These are phyloP conservation scores for Saprolegnia parasitica DNA, from an alignment of 352 stramenopile genomes.

Conservation along the genomic window DNA sequence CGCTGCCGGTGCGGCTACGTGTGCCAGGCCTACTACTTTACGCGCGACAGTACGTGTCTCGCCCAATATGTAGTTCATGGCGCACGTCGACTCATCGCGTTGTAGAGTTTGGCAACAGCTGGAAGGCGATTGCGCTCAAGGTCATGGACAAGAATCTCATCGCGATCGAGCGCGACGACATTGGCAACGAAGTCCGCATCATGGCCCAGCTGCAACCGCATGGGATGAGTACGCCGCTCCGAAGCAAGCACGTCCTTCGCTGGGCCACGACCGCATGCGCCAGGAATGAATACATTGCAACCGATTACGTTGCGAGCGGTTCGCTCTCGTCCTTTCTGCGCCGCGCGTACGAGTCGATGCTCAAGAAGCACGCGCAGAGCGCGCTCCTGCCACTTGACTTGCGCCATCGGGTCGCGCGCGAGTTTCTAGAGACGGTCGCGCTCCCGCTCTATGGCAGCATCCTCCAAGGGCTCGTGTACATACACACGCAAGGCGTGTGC, in stretches of 20 bases:
- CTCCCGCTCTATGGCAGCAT: slow-evolving; percentile 65
- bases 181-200: slow-evolving; percentile 73
- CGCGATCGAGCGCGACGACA: slow-evolving; percentile 66
- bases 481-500: slow-evolving; percentile 70
- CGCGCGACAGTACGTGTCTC: slow-evolving; percentile 36
- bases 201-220: slow-evolving; percentile 74
- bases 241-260: slow-evolving; percentile 66
- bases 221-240: slow-evolving; percentile 64
- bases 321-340: slow-evolving; percentile 70
- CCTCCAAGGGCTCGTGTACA: slow-evolving; percentile 63
- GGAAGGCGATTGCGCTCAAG: slow-evolving; percentile 70
- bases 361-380: slow-evolving; percentile 41
- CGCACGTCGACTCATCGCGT: not conserved
- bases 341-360: slow-evolving; percentile 44
- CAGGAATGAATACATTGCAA: slow-evolving; percentile 79
- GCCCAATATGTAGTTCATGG: not conserved
- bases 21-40: slow-evolving; percentile 72
- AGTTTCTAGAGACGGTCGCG: slow-evolving; percentile 69
- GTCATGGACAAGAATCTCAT: slow-evolving; percentile 74
- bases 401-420: slow-evolving; percentile 42
- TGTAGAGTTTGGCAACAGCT: slow-evolving; percentile 28
- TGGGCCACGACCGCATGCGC: slow-evolving; percentile 76
- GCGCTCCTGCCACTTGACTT: slow-evolving; percentile 19
- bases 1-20: slow-evolving; percentile 79
- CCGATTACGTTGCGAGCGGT: slow-evolving; percentile 75